A percentile compares a stretch with the other conserved stretches of the same genome.
These are phyloP conservation scores for Penicillium paxilli DNA, from an alignment of 495 filamentous ascomycete species.

Conservation along the genomic window DNA sequence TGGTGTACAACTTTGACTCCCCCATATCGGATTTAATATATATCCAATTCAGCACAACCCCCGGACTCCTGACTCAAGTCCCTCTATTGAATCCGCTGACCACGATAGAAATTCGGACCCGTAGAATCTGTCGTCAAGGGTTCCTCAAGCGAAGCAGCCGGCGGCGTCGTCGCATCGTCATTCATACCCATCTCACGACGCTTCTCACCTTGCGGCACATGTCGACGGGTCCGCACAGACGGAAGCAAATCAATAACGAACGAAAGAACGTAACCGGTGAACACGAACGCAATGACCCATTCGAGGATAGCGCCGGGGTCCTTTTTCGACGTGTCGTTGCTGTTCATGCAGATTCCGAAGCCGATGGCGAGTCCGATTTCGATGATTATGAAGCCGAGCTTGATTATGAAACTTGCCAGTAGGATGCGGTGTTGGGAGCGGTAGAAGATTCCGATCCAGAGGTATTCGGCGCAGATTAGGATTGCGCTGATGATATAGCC, in stretches of 20 bases:
- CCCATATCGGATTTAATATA: too few relatives aligned
- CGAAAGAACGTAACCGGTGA: slow-evolving; percentile 84
- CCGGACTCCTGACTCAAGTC: too few relatives aligned
- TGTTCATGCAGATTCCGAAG: slow-evolving; percentile 45
- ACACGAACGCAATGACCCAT: slow-evolving; percentile 88
- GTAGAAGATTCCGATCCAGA: slow-evolving; percentile 76
- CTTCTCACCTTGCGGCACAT: slow-evolving; percentile 48
- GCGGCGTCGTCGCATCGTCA: too few relatives aligned
- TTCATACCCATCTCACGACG: slow-evolving; percentile 19
- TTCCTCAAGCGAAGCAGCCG: slow-evolving; percentile 30
- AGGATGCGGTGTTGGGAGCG: slow-evolving; percentile 67
- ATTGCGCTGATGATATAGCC: slow-evolving; percentile 75
- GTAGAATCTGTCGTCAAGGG: slow-evolving; percentile 40
- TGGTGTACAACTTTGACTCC: not conserved
- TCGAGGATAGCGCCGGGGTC: slow-evolving; percentile 64
- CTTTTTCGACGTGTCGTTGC: slow-evolving; percentile 37
- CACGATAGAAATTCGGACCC: slow-evolving; percentile 37
- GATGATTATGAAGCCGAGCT: slow-evolving; percentile 75
- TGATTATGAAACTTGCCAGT: slow-evolving; percentile 76
- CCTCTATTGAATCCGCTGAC: slow-evolving; percentile 27
- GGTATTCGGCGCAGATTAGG: slow-evolving; percentile 85
- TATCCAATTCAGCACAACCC: too few relatives aligned
- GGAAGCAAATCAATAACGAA: slow-evolving; percentile 89
- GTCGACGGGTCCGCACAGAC: slow-evolving; percentile 63
- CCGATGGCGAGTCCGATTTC: slow-evolving; percentile 74